These are phyloP conservation scores for Achaetomiella virescens DNA, from an alignment of 495 filamentous ascomycete species.

Conservation along the genomic window DNA sequence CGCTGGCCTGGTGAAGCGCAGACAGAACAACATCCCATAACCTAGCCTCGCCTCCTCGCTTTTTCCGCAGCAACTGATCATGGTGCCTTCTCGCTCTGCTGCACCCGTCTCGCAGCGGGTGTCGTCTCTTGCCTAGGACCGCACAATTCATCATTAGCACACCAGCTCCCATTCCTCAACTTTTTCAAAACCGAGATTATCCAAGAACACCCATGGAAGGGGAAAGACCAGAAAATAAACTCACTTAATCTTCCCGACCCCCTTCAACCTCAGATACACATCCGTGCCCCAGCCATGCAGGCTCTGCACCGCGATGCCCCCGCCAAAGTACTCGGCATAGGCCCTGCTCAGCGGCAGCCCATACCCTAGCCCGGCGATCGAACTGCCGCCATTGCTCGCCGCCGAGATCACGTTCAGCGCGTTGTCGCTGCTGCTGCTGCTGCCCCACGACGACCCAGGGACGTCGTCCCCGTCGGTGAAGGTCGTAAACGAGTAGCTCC, in stretches of 20 bases:
- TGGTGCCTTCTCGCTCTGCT: too few species aligned
- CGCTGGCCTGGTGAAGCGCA: too few species aligned
- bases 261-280: conserved; percentile 64
- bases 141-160: too few species aligned
- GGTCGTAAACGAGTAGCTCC: conserved; percentile 94
- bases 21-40: too few species aligned
- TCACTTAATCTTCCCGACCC: conserved; percentile 62
- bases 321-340: conserved; percentile 97
- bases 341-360: conserved; percentile 85
- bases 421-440: conserved; percentile 45
- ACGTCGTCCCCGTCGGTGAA: conserved; percentile 64
- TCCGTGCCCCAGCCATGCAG: conserved; percentile 85
- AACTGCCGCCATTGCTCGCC: conserved; percentile 59
- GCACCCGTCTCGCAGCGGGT: too few species aligned
- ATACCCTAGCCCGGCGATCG: conserved; percentile 89
- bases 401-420: conserved; percentile 67
- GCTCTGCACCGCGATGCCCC: conserved; percentile 90
- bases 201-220: too few species aligned
- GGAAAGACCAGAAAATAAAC: too few species aligned
- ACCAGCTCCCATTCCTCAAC: too few species aligned
- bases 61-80: too few species aligned
- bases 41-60: too few species aligned
- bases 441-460: conserved; percentile 20
- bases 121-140: too few species aligned
- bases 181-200: too few species aligned